phyloP scores from a whole-genome alignment of 441 rosid species.

The Hura crepitans region DNA sequence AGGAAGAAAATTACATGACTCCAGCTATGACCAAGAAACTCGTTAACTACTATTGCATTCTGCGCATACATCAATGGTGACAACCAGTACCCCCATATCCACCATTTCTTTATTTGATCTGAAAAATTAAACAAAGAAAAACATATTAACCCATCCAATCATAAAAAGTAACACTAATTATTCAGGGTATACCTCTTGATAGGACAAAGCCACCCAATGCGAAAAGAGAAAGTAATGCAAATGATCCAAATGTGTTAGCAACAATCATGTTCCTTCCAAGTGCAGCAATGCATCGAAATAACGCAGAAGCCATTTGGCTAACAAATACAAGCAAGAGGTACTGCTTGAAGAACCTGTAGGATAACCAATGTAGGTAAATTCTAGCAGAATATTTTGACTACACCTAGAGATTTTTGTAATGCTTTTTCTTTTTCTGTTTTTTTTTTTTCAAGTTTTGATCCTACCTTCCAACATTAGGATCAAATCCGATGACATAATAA shows the following conservation, averaged over 20 bases:
- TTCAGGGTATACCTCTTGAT: constrained; percentile 43
- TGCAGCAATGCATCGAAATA: constrained; percentile 57
- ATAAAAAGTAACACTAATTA: neutral
- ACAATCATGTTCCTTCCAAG: constrained; percentile 62
- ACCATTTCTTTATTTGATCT: constrained; percentile 65
- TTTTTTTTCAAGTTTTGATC: no score
- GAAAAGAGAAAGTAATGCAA: constrained; percentile 48
- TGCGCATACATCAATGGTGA: constrained; percentile 78
- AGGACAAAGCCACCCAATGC: constrained; percentile 69
- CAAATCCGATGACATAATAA: constrained; percentile 73
- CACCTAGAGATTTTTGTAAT: no score
- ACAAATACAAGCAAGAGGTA: constrained; percentile 47
- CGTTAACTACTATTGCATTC: constrained; percentile 61
- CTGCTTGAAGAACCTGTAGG: constrained; percentile 55
- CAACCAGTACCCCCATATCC: constrained; percentile 78
- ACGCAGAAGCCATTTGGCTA: constrained; percentile 64
- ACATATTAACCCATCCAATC: no score
- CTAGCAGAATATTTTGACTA: no score
- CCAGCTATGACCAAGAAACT: constrained; percentile 72
- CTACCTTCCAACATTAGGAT: constrained; percentile 65
- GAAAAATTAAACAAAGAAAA: neutral
- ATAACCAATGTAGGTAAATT: neutral
- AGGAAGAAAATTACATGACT: constrained; percentile 35
- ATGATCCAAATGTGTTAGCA: constrained; percentile 70
- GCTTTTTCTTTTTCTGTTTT: no score